Conservation (phyloP, 192 early-diverging fungal genomes). For the Linnemannia zychae region DNA sequence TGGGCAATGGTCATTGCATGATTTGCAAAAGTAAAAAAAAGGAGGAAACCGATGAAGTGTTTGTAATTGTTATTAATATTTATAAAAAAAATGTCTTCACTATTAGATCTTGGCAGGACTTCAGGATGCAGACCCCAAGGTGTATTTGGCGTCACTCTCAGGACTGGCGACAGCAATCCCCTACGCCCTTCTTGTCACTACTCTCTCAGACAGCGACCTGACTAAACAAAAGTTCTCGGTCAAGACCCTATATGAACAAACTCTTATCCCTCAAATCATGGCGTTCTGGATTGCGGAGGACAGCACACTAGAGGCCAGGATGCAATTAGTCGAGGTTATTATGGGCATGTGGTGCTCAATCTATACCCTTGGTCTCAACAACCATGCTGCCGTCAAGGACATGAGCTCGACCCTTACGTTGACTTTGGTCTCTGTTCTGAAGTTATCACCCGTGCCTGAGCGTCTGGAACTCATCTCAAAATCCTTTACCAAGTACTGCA, state of each 20-base stretch:
- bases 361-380: constrained; percentile 43
- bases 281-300: constrained; percentile 57
- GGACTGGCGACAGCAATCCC: constrained; percentile 51
- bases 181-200: constrained; percentile 46
- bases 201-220: constrained; percentile 37
- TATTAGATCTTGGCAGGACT: constrained; percentile 51
- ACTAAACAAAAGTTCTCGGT: constrained; percentile 47
- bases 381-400: constrained; percentile 46
- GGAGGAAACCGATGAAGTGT: too few species aligned
- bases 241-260: constrained; percentile 52
- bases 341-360: constrained; percentile 58
- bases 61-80: too few species aligned
- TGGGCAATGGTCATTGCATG: neutral
- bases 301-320: constrained; percentile 25
- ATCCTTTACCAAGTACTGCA: constrained; percentile 55
- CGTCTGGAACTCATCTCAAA: constrained; percentile 48
- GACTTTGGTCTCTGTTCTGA: constrained; percentile 47
- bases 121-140: constrained; percentile 50
- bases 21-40: too few species aligned
- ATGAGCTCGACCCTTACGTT: constrained; percentile 49
- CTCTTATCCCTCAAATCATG: constrained; percentile 57
- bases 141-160: constrained; percentile 45
- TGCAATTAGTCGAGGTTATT: constrained; percentile 45
- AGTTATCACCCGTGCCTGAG: constrained; percentile 28
- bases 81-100: neutral